Base-by-base conservation (phyloP, 352 stramenopile species). In the Phytophthora hibernalis region DNA sequence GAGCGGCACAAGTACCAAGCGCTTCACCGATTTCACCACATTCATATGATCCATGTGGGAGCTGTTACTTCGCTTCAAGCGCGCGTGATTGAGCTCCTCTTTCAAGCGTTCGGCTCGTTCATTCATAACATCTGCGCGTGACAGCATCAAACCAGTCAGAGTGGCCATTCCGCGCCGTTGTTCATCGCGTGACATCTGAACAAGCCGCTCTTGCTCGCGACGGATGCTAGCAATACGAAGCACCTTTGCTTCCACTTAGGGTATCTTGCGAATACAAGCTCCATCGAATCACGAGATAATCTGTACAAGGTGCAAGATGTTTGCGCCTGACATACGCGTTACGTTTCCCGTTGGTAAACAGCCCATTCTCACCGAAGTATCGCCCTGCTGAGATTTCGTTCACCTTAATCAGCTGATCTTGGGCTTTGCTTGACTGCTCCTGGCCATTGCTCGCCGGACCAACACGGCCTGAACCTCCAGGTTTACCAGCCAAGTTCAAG, bases 231-330 rank as follows among this genome's bases (percentile, higher is more conserved):
- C 71, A 53, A 87, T 85, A 3, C 70, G 66, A 28, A 87, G 30
- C 10, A 89, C 78, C 22, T 85, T 87, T 70, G 40, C 58, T 85
- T 85, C 78, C 76, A 89, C 26, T 81, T 73, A 0, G 76, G 79
- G 28, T 82, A 85, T 3, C 78, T 53, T 4, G 75, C 71, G 48
- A 72, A 85, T 63, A 64, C 76, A 40, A 61, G 74, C 37, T 44
- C 37, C 15, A 93, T 71, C 2, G 84, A 91, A 0, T 81, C 31
- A 4, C 83, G 76, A 2, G 85, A 93, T 1, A 93, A 62, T n/a
- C 56, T 67, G 65, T 91, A 92, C n/a, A 93, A 65, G 30, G 88
- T 87, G 21, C 85, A 93, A 0, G 83, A 91, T 0, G 82, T 85
- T 13, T 72, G 73, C 0, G 83, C 78, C 16, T 77, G 70, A 91